Percentiles rank a stretch among this genome's conserved stretches.
phyloP scores from a whole-genome alignment of 129 eudicot genomes.

The Mikania micrantha region DNA sequence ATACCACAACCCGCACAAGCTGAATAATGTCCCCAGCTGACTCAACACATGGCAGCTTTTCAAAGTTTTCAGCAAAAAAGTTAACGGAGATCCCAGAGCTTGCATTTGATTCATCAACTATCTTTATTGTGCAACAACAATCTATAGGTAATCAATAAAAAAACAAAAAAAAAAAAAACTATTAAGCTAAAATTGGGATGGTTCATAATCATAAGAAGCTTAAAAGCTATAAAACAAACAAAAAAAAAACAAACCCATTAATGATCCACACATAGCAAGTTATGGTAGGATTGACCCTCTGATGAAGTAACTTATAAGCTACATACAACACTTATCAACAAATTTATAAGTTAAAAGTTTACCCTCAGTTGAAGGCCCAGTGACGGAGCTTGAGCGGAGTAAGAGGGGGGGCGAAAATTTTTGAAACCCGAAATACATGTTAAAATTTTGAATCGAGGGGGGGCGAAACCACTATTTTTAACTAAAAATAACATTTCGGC shows the following conservation, averaged over 20 bases:
- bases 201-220: neutral
- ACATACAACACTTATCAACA: neutral
- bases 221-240: too few species aligned
- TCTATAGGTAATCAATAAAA: slow-evolving; percentile 37
- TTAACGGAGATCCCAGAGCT: slow-evolving; percentile 49
- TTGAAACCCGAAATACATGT: too few species aligned
- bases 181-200: neutral
- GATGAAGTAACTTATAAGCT: neutral
- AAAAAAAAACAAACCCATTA: too few species aligned
- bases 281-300: too few species aligned
- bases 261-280: too few species aligned
- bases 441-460: too few species aligned
- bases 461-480: too few species aligned
- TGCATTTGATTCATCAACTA: slow-evolving; percentile 61
- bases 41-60: slow-evolving; percentile 60
- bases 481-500: too few species aligned
- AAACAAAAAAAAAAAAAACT: neutral
- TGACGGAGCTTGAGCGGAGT: too few species aligned
- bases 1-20: slow-evolving; percentile 69
- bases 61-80: slow-evolving; percentile 68
- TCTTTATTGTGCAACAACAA: slow-evolving; percentile 51
- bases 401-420: too few species aligned
- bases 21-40: slow-evolving; percentile 66
- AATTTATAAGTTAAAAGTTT: neutral
- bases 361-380: neutral